Base-by-base conservation (phyloP, 2,329 filamentous ascomycete species). In the Xylariales sp. region DNA sequence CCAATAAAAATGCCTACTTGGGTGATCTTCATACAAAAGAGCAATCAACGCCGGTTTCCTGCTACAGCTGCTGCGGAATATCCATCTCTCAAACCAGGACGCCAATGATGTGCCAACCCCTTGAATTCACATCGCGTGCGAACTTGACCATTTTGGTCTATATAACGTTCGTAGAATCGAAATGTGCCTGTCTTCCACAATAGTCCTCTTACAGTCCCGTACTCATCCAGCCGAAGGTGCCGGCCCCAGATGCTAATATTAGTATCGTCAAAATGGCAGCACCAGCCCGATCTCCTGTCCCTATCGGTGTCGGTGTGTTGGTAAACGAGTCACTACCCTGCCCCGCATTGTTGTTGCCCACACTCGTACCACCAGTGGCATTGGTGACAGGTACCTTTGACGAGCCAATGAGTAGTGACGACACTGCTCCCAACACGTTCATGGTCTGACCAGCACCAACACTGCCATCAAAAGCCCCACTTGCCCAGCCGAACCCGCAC, bases 361-460 rank as follows among this genome's bases (percentile, higher is more conserved):
- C 53, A 32, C 69, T 72, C 1, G 68, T 79, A 40, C 78, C 79
- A 38, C 77, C 78, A 2, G 65, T 68, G 8, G 49, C 46, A 2
- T 66, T 67, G 0, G 73, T 74, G 12, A 70, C 59, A 0, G 73
- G 71, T 2, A 58, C 48, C 16, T 64, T 58, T 2, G 64, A 62
- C 4, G 58, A 48, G 20, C 60, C 55, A 32, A 76, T 65, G 32
- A 82, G 60, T 4, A 74, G 70, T 1, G 70, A 70, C 4, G 71
- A 71, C 14, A 81, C 69, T 3, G 79, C 70, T 19, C 72, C 71
- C 11, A 82, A 60, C 0, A 73, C 78, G 40, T 72, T 73, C 68
- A 83, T 78, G 52, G 78, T 68, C 57, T 83, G 76, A 7, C 79
- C 76, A 38, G 78, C 74, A 22, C 78, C 76, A 4, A 63, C 70